A percentile compares a stretch with the other conserved stretches of the same genome.
These are phyloP conservation scores for Corymbia maculata DNA, from an alignment of 345 rosid genomes.

Conservation along the genomic window DNA sequence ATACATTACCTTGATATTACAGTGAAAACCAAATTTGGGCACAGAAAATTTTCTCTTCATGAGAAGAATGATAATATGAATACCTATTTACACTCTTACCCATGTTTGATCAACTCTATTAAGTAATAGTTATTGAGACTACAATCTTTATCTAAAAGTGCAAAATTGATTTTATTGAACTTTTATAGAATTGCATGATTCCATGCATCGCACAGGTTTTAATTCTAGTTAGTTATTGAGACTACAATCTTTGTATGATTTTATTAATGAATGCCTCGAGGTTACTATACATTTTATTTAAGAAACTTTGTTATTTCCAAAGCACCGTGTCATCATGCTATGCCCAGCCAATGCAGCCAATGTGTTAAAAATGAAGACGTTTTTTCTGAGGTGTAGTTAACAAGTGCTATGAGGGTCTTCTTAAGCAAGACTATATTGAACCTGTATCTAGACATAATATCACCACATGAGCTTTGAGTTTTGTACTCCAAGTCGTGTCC, in stretches of 20 bases:
- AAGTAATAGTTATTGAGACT: neutral
- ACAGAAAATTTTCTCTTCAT: neutral
- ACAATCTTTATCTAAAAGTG: neutral
- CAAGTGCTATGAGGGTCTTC: no score
- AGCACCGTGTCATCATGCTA: no score
- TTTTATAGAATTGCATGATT: neutral
- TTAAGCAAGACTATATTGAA: no score
- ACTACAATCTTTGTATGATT: no score
- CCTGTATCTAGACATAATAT: neutral
- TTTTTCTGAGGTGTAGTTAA: no score
- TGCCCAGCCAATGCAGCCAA: no score
- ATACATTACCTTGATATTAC: neutral
- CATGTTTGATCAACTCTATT: neutral
- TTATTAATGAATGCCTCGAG: no score
- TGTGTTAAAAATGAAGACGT: no score
- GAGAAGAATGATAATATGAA: neutral
- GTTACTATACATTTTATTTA: no score
- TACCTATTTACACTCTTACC: neutral
- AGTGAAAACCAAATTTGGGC: neutral
- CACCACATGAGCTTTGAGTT: neutral
- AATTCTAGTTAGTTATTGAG: neutral
- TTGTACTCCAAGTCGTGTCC: neutral
- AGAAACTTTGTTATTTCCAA: no score
- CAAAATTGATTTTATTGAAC: neutral
- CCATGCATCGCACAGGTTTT: neutral